Evolutionary conservation across 169 alveolate genomes (phyloP), one percentile per base, ranked within the genome.

Genomic region (Plasmodium chabaudi): DNA sequence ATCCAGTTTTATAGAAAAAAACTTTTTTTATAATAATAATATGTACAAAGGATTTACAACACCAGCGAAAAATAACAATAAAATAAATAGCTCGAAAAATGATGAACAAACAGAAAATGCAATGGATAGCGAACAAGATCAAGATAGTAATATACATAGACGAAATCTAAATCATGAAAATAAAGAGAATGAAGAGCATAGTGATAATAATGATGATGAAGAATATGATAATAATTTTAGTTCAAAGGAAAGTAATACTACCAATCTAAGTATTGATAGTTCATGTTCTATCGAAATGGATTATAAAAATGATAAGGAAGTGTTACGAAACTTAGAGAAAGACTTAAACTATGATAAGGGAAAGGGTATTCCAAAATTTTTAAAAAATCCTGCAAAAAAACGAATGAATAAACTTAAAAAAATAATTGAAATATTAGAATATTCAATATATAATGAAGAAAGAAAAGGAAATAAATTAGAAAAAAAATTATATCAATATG

Each of bases 371-470:
- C 57, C 21, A n/a, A 82, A 82, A 25, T 86, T 86, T 86, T 86
- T 86, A 49, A 86, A 86, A 70, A 86, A 71, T 15, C 91, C 91
- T n/a, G 71, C 91, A 5, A 86, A 69, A 51, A 86, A 86, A 53
- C 25, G 91, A 86, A 86, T 86, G 91, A 21, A 86, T 51, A 70
- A 86, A 65, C 23, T 86, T 21, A 86, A 86, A 13, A 86, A 86
- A 70, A 86, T 86, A 25, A 27, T 86, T 9, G 87, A 86, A 70
- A 70, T 86, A 44, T 70, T 86, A 19, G 91, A 86, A 70, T 69
- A 86, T 59, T 57, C 91, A 39, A 68, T 86, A 15, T 86, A 68
- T 59, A 69, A 70, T 86, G 91, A 86, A 70, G 91, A 86, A 86
- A 86, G 71, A 51, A 51, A 86, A 69, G 87, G 91, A 21, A 23